Conservation (phyloP, 2,329 filamentous ascomycete genomes). For the Penicillium olsonii region DNA sequence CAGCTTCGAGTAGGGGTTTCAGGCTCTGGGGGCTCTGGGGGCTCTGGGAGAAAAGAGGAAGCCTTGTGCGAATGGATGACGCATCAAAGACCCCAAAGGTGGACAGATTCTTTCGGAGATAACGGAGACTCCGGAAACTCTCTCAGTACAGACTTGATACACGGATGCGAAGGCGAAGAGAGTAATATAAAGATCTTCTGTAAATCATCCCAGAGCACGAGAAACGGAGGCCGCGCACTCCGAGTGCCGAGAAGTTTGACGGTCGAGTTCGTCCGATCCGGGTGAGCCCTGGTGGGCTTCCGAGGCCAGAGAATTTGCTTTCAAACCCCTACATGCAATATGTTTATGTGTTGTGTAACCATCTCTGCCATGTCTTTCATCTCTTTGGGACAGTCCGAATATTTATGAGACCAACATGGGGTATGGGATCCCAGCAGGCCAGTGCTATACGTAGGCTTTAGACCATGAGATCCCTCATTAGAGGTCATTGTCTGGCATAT, state of each 20-base stretch:
- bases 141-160: constrained; percentile 11
- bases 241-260: constrained; percentile 18
- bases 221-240: constrained; percentile 19
- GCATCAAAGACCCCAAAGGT: constrained; percentile 9
- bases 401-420: neutral
- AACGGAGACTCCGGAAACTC: neutral
- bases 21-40: constrained; percentile 3
- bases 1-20: neutral
- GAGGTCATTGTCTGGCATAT: constrained; percentile 9
- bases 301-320: neutral
- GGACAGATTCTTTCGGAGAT: neutral
- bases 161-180: constrained; percentile 1
- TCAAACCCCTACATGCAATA: neutral
- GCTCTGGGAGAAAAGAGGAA: constrained; percentile 7
- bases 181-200: neutral
- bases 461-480: neutral
- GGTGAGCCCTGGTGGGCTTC: neutral
- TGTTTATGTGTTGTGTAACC: neutral
- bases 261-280: constrained; percentile 13
- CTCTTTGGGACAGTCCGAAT: neutral
- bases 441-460: neutral
- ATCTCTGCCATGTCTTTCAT: neutral
- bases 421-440: neutral
- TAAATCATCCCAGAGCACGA: neutral
- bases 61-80: constrained; percentile 12